Evolutionary conservation across 2,329 filamentous ascomycete genomes (phyloP), one percentile per base, ranked within the genome.

Genomic region (Colletotrichum tamarilloi): DNA sequence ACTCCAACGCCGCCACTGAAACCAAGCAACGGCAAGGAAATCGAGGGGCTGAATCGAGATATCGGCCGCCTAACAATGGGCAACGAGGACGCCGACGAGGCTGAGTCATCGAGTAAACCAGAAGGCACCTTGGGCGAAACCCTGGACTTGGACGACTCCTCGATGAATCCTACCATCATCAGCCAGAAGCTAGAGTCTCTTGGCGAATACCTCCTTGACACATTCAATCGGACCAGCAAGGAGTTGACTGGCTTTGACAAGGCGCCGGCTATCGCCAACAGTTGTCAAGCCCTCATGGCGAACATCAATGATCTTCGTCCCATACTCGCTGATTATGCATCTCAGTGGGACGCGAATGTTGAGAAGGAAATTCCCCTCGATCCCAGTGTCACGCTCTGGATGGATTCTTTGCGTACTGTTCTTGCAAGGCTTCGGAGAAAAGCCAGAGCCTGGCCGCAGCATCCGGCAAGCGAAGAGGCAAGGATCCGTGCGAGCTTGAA

Each of bases 301-400:
- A 74, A 77, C 16, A 67, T 79, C 28, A 53, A 62, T 12, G 35
- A 55, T 1, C 75, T 80, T 11, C 58, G 65, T 30, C 74, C 74
- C 24, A 77, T 79, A 5, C 38, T 78, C 22, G 55, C 68, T 11
- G 72, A 58, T n/a, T 79, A 78, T 30, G 58, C 75, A n/a, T 71
- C 72, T 35, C 67, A 76, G 56, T 75, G 73, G 57, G 73, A 67
- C 2, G 49, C 55, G 14, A 5, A 59, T 60, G 24, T 49, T 57
- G 11, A 38, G 26, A 24, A 19, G 42, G 66, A 68, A 6, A 42
- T 79, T 24, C 77, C 77, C 9, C 53, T 77, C 28, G 77, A 77
- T 49, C 73, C 77, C 1, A 76, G 76, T 30, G 59, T 80, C 5
- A 68, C 62, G 19, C 38, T 75, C 26, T 79, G 77, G 77, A 63